Conservation (phyloP, 495 filamentous ascomycete genomes). For the Neurospora sp. region DNA sequence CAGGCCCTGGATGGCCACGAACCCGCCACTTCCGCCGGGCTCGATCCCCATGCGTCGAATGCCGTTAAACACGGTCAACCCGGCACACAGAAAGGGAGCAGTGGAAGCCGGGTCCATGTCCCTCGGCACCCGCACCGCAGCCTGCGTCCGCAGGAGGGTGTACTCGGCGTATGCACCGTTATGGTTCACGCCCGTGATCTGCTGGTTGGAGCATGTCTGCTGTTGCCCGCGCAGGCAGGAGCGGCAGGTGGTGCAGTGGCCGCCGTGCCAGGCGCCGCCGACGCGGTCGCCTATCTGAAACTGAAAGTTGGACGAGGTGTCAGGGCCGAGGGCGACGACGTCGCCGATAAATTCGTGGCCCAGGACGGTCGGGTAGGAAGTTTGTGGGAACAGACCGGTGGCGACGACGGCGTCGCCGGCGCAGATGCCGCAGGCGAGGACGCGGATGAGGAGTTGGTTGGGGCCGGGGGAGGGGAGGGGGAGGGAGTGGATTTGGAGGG, state of each 20-base stretch:
- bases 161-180: constrained; percentile 54
- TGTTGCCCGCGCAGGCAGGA: constrained; percentile 32
- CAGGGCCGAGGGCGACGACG: constrained; percentile 39
- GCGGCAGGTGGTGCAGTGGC: constrained; percentile 36
- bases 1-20: constrained; percentile 52
- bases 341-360: constrained; percentile 48
- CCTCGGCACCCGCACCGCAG: constrained; percentile 46
- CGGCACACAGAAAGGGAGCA: constrained; percentile 58
- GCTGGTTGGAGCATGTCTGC: constrained; percentile 39
- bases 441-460: constrained; percentile 41
- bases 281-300: constrained; percentile 42
- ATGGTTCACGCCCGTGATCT: constrained; percentile 39
- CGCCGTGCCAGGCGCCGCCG: constrained; percentile 49
- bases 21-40: constrained; percentile 40
- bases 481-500: constrained; percentile 34
- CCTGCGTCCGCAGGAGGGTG: constrained; percentile 46
- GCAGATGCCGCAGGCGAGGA: constrained; percentile 46
- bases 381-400: constrained; percentile 29
- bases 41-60: constrained; percentile 50
- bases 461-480: constrained; percentile 31
- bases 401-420: constrained; percentile 33
- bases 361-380: neutral
- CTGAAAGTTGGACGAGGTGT: constrained; percentile 17
- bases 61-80: constrained; percentile 59
- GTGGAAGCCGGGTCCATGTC: constrained; percentile 45